These are phyloP conservation scores for Arthrobotrys pseudoclavata DNA, from an alignment of 2,329 filamentous ascomycete genomes.

Conservation along the genomic window DNA sequence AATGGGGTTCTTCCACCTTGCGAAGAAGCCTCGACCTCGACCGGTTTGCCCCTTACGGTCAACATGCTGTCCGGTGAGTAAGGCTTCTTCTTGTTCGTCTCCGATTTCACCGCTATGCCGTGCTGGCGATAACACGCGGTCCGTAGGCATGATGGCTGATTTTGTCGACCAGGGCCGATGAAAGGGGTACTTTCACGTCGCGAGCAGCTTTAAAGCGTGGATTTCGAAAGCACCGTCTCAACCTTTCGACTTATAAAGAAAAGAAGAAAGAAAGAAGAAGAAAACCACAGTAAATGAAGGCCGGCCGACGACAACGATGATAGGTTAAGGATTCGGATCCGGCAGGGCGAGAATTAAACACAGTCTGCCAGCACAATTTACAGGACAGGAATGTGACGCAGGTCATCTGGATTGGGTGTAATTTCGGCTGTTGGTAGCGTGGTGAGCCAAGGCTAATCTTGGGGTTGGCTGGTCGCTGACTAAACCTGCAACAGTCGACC, in stretches of 20 bases:
- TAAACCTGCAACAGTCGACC: slow-evolving; percentile 43
- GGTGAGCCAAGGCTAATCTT: slow-evolving; percentile 13
- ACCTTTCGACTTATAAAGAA: neutral
- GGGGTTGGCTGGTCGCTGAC: slow-evolving; percentile 28
- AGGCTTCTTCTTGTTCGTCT: slow-evolving; percentile 60
- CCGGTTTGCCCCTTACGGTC: slow-evolving; percentile 42
- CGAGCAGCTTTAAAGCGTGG: neutral
- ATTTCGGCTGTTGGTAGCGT: slow-evolving; percentile 31
- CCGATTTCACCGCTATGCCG: slow-evolving; percentile 52
- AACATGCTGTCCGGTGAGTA: slow-evolving; percentile 59
- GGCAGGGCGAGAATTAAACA: slow-evolving; percentile 19
- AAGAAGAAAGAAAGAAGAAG: neutral
- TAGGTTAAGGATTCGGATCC: slow-evolving; percentile 12
- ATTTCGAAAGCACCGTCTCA: neutral
- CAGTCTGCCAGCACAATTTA: slow-evolving; percentile 29
- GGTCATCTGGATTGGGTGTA: slow-evolving; percentile 43
- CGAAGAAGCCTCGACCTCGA: slow-evolving; percentile 34
- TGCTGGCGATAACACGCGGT: slow-evolving; percentile 49
- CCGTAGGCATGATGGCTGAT: slow-evolving; percentile 36
- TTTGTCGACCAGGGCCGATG: neutral
- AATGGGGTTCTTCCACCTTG: slow-evolving; percentile 53
- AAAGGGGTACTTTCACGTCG: slow-evolving; percentile 45
- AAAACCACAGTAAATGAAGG: neutral
- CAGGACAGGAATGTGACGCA: slow-evolving; percentile 56
- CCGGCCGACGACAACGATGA: neutral